A percentile compares a stretch with the other conserved stretches of the same genome.
These are phyloP conservation scores for Cyberlindnera mycetangii DNA, from an alignment of 805 yeast species.

Conservation along the genomic window DNA sequence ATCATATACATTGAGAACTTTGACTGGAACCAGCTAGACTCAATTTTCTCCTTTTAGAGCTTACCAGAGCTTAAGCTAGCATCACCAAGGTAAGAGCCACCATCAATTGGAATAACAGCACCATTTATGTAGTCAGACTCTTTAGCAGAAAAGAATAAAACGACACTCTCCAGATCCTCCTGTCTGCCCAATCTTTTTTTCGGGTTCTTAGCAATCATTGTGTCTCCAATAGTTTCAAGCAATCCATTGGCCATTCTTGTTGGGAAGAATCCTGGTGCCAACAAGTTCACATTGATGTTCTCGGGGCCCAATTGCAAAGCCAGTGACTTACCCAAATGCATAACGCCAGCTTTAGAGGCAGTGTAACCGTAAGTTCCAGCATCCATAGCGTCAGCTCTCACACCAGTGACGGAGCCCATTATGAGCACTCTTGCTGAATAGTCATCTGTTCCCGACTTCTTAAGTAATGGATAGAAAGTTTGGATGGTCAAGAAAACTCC, in stretches of 20 bases:
- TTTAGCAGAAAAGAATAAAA: slow-evolving; percentile 53
- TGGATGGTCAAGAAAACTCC: slow-evolving; percentile 70
- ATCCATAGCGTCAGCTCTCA: slow-evolving; percentile 31
- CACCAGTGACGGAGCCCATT: slow-evolving; percentile 65
- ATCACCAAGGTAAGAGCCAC: slow-evolving; percentile 53
- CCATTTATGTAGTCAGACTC: slow-evolving; percentile 66
- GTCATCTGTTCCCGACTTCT: slow-evolving; percentile 44
- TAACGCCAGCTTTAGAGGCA: slow-evolving; percentile 74
- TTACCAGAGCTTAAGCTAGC: slow-evolving; percentile 12
- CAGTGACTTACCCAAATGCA: slow-evolving; percentile 60
- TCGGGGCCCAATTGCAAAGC: slow-evolving; percentile 65
- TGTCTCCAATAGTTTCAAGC: slow-evolving; percentile 44
- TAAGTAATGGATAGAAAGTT: slow-evolving; percentile 55
- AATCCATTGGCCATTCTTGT: slow-evolving; percentile 71
- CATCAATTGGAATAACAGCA: slow-evolving; percentile 64
- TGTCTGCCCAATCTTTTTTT: slow-evolving; percentile 59
- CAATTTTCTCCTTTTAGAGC: background rate
- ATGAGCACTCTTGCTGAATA: slow-evolving; percentile 66
- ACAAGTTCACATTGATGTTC: slow-evolving; percentile 63
- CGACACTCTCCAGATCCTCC: slow-evolving; percentile 54
- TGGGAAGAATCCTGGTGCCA: slow-evolving; percentile 79
- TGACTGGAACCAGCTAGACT: background rate
- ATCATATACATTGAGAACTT: too few species aligned
- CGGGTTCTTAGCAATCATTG: slow-evolving; percentile 51
- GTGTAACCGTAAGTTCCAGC: slow-evolving; percentile 61